A percentile compares a stretch with the other conserved stretches of the same genome.
These are phyloP conservation scores for Irpex lacteus DNA, from an alignment of 1,284 basidiomycete genomes.

Conservation along the genomic window DNA sequence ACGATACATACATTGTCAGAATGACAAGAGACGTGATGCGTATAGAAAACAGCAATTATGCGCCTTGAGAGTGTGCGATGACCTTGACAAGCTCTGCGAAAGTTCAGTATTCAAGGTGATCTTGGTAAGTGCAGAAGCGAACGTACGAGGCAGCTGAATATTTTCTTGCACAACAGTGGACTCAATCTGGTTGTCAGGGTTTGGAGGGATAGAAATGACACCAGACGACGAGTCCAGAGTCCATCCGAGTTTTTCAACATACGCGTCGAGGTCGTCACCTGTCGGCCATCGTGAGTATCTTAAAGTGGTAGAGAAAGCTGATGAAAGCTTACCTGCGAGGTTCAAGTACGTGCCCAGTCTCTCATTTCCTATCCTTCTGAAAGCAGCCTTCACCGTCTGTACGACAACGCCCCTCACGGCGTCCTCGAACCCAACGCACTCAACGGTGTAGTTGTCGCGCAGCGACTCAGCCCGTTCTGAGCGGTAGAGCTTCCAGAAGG, in stretches of 20 bases:
- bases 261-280: constrained; percentile 65
- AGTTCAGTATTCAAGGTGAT: constrained; percentile 7
- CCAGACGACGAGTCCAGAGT: constrained; percentile 55
- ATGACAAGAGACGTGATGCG: not conserved
- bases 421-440: constrained; percentile 80
- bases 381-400: constrained; percentile 75
- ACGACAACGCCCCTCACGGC: constrained; percentile 75
- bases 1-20: not conserved
- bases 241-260: constrained; percentile 77
- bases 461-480: constrained; percentile 68
- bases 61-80: constrained; percentile 62
- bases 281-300: constrained; percentile 10
- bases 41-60: constrained; percentile 19
- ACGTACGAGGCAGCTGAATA: constrained; percentile 85
- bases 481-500: constrained; percentile 80
- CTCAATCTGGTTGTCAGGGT: constrained; percentile 94
- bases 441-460: constrained; percentile 82
- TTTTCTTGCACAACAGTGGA: constrained; percentile 92
- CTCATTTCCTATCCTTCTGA: constrained; percentile 70
- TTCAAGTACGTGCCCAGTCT: constrained; percentile 75
- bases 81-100: constrained; percentile 78
- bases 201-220: constrained; percentile 74
- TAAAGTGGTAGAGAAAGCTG: constrained; percentile 16
- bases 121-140: constrained; percentile 2
- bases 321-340: constrained; percentile 50